Base-by-base conservation (phyloP, 2,329 filamentous ascomycete genomes). In the Penicillium nordicum region DNA sequence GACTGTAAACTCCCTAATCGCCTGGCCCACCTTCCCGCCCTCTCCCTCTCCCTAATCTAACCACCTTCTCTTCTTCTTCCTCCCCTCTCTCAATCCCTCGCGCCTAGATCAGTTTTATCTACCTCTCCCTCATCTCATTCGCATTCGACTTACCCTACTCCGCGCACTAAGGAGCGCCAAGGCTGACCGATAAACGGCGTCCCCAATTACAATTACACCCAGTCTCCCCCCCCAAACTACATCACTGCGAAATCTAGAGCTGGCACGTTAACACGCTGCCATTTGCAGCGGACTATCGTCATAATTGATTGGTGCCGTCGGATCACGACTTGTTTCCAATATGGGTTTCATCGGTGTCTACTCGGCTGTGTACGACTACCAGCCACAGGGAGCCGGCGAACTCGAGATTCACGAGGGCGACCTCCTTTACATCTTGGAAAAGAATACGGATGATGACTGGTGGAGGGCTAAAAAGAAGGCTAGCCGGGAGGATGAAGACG, bases 381-480 rank as follows among this genome's bases (percentile, higher is more conserved):
- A 83, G 72, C 91, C 93, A 61, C 91, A 95, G 75, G 87, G 86
- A 66, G 88, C 90, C 68, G 89, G 89, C 63, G 93, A 97, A 82
- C 82, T 97, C 59, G 83, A 87, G 62, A 89, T 97, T 67, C 80
- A 78, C 54, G 92, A 97, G 70, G 92, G 92, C 57, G 93, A 97
- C 76, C 73, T 97, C 61, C 84, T 97, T 57, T 97, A 92, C 75
- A 82, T 97, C 56, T 78, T 96, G 55, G 90, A 96, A 68, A 95
- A 95, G 78, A 88, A 85, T 62, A 73, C 77, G 49, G 86, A 89
- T 16, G 88, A 89, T 73, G 86, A 91, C 72, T 97, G 94, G 94
- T 97, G 94, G 94, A 94, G 88, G 74, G 91, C 89, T 46, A 96
- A 96, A 81, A 96, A 95, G 81, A 90, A 88, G 78, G 91, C 92